These are phyloP conservation scores for Verticillium albo-atrum DNA, from an alignment of 2,329 filamentous ascomycete genomes.

Conservation along the genomic window DNA sequence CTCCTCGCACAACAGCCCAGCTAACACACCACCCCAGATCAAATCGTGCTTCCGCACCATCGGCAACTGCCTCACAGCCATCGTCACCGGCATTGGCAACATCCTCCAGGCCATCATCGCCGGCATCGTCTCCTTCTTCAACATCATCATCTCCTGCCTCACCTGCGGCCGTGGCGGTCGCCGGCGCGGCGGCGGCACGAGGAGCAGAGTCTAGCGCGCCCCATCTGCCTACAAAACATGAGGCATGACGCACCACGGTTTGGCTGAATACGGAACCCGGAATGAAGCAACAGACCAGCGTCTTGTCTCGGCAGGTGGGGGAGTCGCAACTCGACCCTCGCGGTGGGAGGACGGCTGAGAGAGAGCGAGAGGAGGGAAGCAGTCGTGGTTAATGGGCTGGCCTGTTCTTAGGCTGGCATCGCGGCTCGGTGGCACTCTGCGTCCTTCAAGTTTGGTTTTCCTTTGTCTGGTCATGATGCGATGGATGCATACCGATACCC, in stretches of 20 bases:
- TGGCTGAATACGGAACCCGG: no score
- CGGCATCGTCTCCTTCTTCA: slow-evolving; percentile 60
- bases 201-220: slow-evolving; percentile 23
- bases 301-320: neutral
- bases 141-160: slow-evolving; percentile 63
- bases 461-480: neutral
- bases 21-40: slow-evolving; percentile 40
- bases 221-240: neutral
- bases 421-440: neutral
- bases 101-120: slow-evolving; percentile 64
- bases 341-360: neutral
- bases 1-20: neutral
- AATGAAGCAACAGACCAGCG: no score
- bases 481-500: neutral
- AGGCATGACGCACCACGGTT: no score
- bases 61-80: slow-evolving; percentile 61
- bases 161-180: slow-evolving; percentile 45
- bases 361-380: no score
- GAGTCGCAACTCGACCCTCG: neutral
- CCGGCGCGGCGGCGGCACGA: slow-evolving; percentile 21
- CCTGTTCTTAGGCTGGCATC: neutral
- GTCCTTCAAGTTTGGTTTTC: neutral
- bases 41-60: slow-evolving; percentile 57
- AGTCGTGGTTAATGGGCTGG: neutral
- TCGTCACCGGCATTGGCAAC: slow-evolving; percentile 61